Base-by-base conservation (phyloP, 805 yeast species). In the Candida pseudofarinosa region DNA sequence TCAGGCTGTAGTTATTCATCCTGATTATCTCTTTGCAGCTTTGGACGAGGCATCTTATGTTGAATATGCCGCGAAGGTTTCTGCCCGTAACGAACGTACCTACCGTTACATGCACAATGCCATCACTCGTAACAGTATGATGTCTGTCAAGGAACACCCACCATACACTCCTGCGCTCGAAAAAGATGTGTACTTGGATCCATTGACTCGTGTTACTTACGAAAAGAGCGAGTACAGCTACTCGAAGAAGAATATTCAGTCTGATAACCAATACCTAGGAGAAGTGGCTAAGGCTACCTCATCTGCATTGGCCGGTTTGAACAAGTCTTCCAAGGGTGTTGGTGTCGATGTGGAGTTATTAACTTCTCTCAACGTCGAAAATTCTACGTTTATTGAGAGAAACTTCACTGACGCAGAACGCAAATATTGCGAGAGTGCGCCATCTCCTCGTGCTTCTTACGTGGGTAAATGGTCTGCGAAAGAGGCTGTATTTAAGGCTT, bases 391-490 rank as follows among this genome's bases (percentile, higher is more conserved):
- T 66, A 62, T 95, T 45, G 89, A 84, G 66, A 81, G 98, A 62
- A 93, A 93, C 76, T 93, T 90, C 76, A 90, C 98, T 36, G 71
- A 62, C 5, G 72, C 67, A 14, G 99, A 93, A 73, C 82, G 83
- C 52, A 73, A 70, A 30, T 93, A 93, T 75, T 89, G 97, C 65
- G 53, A 65, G 46, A 60, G 71, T 28, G 81, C 97, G 26, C 74
- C 97, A 35, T 76, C 76, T 51, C 87, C 93, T 40, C 85, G 81
- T 58, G 88, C 98, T 12, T 88, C 97, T 3, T 93, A 78, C 67
- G 89, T 99, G 19, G 99, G 99, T 38, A 85, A 95, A 35, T 93
- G 99, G 99, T 88, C 97, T 23, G 99, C 99, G 36, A 93, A 93
- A 71, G 99, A 93, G 73, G 99, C 99, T 35, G 97, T 90, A 30